phyloP scores from a whole-genome alignment of 2,329 filamentous ascomycete species.

The Aspergillus nomiae region DNA sequence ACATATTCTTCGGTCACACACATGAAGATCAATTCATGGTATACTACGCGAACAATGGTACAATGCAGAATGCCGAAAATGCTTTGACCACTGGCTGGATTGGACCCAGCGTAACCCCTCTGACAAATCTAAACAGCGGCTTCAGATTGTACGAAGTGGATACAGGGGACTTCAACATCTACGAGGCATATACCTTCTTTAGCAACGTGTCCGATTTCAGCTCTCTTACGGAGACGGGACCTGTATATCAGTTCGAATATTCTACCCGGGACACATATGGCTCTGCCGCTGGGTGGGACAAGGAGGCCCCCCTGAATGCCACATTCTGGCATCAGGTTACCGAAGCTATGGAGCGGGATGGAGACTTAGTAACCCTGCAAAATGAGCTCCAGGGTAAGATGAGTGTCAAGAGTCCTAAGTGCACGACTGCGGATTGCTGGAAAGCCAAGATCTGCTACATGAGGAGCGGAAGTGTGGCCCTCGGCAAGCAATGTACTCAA shows the following conservation, averaged over 20 bases:
- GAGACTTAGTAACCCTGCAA: constrained; percentile 51
- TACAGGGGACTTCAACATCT: constrained; percentile 55
- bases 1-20: constrained; percentile 58
- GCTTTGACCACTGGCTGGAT: constrained; percentile 57
- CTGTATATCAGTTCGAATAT: constrained; percentile 54
- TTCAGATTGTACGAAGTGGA: constrained; percentile 60
- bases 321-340: constrained; percentile 63
- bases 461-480: constrained; percentile 55
- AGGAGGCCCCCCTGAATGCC: constrained; percentile 55
- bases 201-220: constrained; percentile 53
- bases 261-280: constrained; percentile 55
- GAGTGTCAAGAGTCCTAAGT: constrained; percentile 54
- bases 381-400: constrained; percentile 57
- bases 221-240: constrained; percentile 44
- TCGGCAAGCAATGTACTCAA: constrained; percentile 56
- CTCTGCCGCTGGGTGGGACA: constrained; percentile 47
- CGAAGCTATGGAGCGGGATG: constrained; percentile 57
- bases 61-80: constrained; percentile 40
- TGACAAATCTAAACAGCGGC: constrained; percentile 58
- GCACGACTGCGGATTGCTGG: constrained; percentile 54
- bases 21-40: constrained; percentile 59
- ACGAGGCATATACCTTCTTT: constrained; percentile 57
- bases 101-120: constrained; percentile 53
- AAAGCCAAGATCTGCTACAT: constrained; percentile 62
- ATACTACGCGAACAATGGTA: constrained; percentile 57